Base-by-base conservation (phyloP, 2,329 filamentous ascomycete genomes). In the Aphanocladium album region DNA sequence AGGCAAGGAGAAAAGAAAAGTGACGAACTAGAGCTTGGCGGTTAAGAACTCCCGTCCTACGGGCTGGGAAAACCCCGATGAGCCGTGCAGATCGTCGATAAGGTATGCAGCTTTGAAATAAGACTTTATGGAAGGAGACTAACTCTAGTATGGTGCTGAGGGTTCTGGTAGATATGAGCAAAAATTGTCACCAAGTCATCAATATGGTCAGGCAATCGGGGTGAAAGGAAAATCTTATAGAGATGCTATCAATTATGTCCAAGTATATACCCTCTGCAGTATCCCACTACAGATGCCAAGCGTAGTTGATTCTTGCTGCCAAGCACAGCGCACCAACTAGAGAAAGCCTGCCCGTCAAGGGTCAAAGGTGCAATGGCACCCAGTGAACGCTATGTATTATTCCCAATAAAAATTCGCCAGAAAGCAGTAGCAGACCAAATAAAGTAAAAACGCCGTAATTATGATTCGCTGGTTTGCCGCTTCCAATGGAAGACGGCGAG, bases 401-500 rank as follows among this genome's bases (percentile, higher is more conserved):
- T 37, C 17, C 16, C 37, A 27, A 17, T 5, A 3, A 3, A 41
- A 23, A 45, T 19, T 53, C 16, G 16, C n/a, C 27, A 6, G 37
- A 17, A 52, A 46, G 2, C n/a, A 12, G 30, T 30, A 9, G 17
- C 30, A 2, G 33, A 54, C 35, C 19, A 16, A 43, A 30, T 1
- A 23, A 33, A 58, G 17, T 25, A 45, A 9, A 50, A 60, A 60
- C 57, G 30, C 50, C 43, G 23, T 33, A 30, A 41, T 41, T 59
- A 53, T 60, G 50, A 23, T 37, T 60, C 43, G 47, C 49, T 60
- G n/a, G 37, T 53, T 30, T 19, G 11, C 27, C 16, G 49, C 43
- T 30, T n/a, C 33, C 23, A 50, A 55, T 43, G n/a, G 41, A n/a
- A 23, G 35, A 41, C 8, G 25, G 37, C 25, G 39, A 39, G 17